A percentile compares a stretch with the other conserved stretches of the same genome.
Evolutionary conservation across 1,284 basidiomycete species (phyloP).

Genomic region (Austroboletus olivaceoglutinosus): DNA sequence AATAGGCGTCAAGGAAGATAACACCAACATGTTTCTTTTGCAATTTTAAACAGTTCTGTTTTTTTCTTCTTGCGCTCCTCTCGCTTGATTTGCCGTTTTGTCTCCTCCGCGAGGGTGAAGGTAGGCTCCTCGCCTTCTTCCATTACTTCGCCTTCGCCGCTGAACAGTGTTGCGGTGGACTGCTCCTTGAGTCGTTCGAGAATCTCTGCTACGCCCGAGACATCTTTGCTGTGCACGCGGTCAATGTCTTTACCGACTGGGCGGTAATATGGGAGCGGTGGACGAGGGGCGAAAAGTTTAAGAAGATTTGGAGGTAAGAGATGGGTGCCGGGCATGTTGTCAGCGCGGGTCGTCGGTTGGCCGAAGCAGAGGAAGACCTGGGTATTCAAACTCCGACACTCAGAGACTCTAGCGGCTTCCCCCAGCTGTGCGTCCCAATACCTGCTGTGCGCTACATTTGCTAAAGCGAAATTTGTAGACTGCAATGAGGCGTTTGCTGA

Average conservation of each 20-base stretch:
- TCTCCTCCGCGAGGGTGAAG: slow-evolving; percentile 76
- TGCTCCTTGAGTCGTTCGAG: slow-evolving; percentile 76
- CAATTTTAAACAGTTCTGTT: slow-evolving; percentile 75
- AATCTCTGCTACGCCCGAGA: slow-evolving; percentile 71
- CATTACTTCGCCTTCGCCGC: slow-evolving; percentile 57
- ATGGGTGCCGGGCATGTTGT: slow-evolving; percentile 76
- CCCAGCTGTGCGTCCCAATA: not conserved
- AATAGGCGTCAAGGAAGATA: slow-evolving; percentile 2
- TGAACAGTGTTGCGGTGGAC: slow-evolving; percentile 65
- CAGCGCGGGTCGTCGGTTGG: slow-evolving; percentile 1
- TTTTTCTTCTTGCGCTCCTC: slow-evolving; percentile 81
- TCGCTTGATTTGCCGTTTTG: slow-evolving; percentile 70
- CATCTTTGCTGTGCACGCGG: slow-evolving; percentile 66
- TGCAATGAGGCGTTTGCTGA: slow-evolving; percentile 19
- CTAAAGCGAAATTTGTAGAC: slow-evolving; percentile 3
- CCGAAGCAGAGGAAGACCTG: slow-evolving; percentile 9
- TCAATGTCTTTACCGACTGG: slow-evolving; percentile 83
- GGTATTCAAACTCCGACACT: slow-evolving; percentile 31
- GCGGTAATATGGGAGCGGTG: slow-evolving; percentile 80
- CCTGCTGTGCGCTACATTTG: not conserved
- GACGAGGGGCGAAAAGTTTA: slow-evolving; percentile 91
- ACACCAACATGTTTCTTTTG: slow-evolving; percentile 79
- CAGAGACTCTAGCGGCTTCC: not conserved
- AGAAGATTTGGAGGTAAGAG: slow-evolving; percentile 91
- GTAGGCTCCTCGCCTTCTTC: slow-evolving; percentile 79